Percentiles rank a stretch among this genome's conserved stretches.
Conservation (phyloP, 805 yeast genomes). For the Candida coquimbonensis region DNA sequence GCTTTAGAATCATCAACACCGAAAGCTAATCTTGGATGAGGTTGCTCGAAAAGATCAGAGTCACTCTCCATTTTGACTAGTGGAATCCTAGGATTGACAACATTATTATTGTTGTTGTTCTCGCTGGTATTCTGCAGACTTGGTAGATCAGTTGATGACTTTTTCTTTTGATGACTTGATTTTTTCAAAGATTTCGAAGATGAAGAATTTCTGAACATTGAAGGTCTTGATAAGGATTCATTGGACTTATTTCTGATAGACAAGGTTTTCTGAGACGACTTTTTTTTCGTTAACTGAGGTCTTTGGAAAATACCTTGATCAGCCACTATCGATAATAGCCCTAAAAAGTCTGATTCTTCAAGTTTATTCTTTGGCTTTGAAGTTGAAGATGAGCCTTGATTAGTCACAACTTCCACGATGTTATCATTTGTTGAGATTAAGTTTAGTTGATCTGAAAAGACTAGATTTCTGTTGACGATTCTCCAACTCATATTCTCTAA, state of each 20-base stretch:
- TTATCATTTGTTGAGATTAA: conserved; percentile 2
- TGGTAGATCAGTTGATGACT: conserved; percentile 11
- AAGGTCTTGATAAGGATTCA: conserved; percentile 13
- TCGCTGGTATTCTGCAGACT: background rate
- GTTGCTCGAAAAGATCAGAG: conserved; percentile 23
- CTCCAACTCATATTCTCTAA: conserved; percentile 27
- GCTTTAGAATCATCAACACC: conserved; percentile 14
- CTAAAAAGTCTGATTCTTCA: conserved; percentile 22
- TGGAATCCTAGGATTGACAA: background rate
- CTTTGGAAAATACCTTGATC: conserved; percentile 16
- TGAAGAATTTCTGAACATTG: conserved; percentile 19
- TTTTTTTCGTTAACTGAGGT: conserved; percentile 17
- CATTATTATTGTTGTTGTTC: background rate
- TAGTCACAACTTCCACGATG: conserved; percentile 3
- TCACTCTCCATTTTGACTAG: conserved; percentile 10
- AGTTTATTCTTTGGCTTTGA: conserved; percentile 16
- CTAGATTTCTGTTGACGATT: conserved; percentile 24
- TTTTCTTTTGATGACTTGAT: conserved; percentile 10
- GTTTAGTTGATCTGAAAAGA: conserved; percentile 11
- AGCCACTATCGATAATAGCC: conserved; percentile 22
- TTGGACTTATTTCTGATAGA: conserved; percentile 7
- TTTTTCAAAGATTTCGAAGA: conserved; percentile 22
- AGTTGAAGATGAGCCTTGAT: conserved; percentile 1
- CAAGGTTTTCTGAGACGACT: conserved; percentile 15
- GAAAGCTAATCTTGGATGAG: conserved; percentile 24